Percentiles rank a stretch among this genome's conserved stretches.
Evolutionary conservation across 139 green algal genomes (phyloP).

Genomic region (Gonium pectorale): DNA sequence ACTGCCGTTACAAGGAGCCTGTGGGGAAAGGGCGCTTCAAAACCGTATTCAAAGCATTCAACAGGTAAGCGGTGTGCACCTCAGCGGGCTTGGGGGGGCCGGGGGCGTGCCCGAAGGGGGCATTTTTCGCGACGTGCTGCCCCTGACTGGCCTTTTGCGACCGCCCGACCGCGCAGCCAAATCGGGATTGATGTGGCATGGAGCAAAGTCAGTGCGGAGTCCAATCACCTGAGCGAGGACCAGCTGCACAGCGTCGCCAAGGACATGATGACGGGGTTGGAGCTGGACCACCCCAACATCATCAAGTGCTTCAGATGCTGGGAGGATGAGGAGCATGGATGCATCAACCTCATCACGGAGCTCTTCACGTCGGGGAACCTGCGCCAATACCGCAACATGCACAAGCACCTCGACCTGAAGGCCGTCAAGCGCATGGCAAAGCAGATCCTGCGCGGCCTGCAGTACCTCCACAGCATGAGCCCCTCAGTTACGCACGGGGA

Average conservation of each 20-base stretch:
- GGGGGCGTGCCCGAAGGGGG: neutral
- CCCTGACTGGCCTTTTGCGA: too few relatives aligned
- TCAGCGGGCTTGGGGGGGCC: neutral
- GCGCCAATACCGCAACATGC: slow-evolving; percentile 86
- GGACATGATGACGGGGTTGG: slow-evolving; percentile 86
- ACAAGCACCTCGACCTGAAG: slow-evolving; percentile 87
- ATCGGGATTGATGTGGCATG: slow-evolving; percentile 93
- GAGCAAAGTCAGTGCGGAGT: slow-evolving; percentile 83
- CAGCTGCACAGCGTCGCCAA: slow-evolving; percentile 76
- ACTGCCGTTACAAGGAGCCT: slow-evolving; percentile 79
- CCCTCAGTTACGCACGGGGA: slow-evolving; percentile 97
- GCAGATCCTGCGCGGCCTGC: slow-evolving; percentile 89
- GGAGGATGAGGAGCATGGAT: slow-evolving; percentile 72
- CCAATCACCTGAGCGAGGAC: slow-evolving; percentile 70
- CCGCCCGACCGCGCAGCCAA: slow-evolving; percentile 52
- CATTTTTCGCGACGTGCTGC: too few relatives aligned
- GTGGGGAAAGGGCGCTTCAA: slow-evolving; percentile 90
- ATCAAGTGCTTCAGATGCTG: slow-evolving; percentile 91
- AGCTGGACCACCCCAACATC: slow-evolving; percentile 92
- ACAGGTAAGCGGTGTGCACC: slow-evolving; percentile 11
- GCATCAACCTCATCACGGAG: slow-evolving; percentile 96
- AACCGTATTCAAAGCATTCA: slow-evolving; percentile 55
- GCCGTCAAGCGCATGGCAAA: slow-evolving; percentile 93
- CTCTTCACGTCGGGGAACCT: slow-evolving; percentile 94
- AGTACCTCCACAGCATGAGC: slow-evolving; percentile 89